Evolutionary conservation across 257 asterid genomes (phyloP).

Genomic region (Solanum ahanhuiri): DNA sequence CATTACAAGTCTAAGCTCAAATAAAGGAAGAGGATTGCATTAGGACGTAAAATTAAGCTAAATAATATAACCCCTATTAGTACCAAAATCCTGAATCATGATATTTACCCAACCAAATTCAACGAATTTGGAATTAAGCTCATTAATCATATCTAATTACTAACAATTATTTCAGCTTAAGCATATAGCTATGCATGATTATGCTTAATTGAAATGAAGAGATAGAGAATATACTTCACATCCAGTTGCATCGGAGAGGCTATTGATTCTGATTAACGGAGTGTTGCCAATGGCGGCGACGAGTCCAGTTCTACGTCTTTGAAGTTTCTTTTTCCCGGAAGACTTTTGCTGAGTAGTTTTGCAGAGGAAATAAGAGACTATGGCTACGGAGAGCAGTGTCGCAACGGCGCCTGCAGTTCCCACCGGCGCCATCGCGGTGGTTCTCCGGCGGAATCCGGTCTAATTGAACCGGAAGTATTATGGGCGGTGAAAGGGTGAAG

Average conservation of each 20-base stretch:
- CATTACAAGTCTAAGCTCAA: neutral
- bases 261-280: conserved; percentile 78
- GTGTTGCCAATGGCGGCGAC: conserved; percentile 91
- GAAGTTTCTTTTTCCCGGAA: conserved; percentile 12
- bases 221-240: conserved; percentile 48
- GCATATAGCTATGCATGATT: neutral
- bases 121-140: neutral
- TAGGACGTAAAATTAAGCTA: neutral
- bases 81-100: neutral
- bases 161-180: neutral
- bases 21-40: neutral
- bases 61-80: neutral
- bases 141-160: neutral
- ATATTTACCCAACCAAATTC: neutral
- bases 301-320: conserved; percentile 47
- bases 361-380: conserved; percentile 39
- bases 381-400: conserved; percentile 38
- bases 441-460: neutral
- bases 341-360: conserved; percentile 24
- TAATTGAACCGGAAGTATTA: neutral
- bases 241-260: conserved; percentile 90
- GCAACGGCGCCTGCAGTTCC: conserved; percentile 48
- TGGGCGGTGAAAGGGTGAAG: neutral
- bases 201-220: neutral
- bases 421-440: conserved; percentile 29